Evolutionary conservation across 495 filamentous ascomycete species (phyloP).

Genomic region (Daldinia concentrica): DNA sequence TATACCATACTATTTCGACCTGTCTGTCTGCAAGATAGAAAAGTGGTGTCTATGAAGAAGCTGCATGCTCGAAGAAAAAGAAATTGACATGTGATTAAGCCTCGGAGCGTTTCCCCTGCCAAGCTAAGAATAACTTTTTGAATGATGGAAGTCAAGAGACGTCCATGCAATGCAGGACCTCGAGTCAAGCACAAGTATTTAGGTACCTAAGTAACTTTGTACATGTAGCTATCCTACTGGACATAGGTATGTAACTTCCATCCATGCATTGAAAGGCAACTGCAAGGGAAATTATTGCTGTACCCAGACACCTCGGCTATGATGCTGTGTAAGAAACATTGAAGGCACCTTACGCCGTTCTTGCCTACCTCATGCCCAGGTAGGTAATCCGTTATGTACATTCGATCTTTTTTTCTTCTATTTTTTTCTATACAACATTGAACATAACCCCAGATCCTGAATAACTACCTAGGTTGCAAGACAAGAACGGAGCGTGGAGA

Average conservation of each 20-base stretch:
- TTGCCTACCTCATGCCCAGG: background rate
- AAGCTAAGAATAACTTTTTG: slow-evolving; percentile 29
- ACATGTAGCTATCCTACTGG: background rate
- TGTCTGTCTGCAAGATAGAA: background rate
- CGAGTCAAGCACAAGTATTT: slow-evolving; percentile 25
- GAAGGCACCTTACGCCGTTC: slow-evolving; percentile 8
- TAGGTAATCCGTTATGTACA: no score
- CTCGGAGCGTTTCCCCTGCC: slow-evolving; percentile 38
- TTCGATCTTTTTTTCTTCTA: background rate
- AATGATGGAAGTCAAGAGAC: slow-evolving; percentile 30
- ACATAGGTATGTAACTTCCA: background rate
- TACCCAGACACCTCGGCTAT: slow-evolving; percentile 17
- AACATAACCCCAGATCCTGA: background rate
- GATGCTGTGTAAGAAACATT: slow-evolving; percentile 1
- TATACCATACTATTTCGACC: slow-evolving; percentile 5
- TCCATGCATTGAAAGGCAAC: background rate
- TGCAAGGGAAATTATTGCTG: slow-evolving; percentile 5
- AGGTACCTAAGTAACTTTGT: background rate
- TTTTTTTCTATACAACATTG: background rate
- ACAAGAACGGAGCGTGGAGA: slow-evolving; percentile 10
- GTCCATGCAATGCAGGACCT: slow-evolving; percentile 28
- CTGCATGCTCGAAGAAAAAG: background rate
- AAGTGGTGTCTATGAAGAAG: slow-evolving; percentile 6
- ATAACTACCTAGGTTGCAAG: background rate
- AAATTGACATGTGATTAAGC: slow-evolving; percentile 41